phyloP scores from a whole-genome alignment of 148 eudicot genomes.

The Pharnaceum exiguum region DNA sequence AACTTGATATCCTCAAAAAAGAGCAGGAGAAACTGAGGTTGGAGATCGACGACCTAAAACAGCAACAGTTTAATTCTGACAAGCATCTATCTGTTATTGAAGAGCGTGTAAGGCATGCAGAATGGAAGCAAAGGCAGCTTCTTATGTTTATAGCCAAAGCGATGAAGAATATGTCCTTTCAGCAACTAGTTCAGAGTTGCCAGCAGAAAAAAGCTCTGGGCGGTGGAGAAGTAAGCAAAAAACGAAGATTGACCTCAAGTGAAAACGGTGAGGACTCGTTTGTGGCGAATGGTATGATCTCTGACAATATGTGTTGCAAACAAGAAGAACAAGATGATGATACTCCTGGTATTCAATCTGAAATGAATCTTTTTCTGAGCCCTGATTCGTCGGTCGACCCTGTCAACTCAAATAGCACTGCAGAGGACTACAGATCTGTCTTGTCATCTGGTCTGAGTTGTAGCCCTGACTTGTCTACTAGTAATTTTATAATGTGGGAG shows the following conservation, averaged over 20 bases:
- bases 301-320: neutral
- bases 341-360: slow-evolving; percentile 30
- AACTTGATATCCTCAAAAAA: slow-evolving; percentile 40
- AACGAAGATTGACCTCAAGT: slow-evolving; percentile 28
- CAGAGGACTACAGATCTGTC: slow-evolving; percentile 22
- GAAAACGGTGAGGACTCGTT: slow-evolving; percentile 4
- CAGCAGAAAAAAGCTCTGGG: slow-evolving; percentile 29
- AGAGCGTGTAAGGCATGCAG: slow-evolving; percentile 32
- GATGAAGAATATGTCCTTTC: slow-evolving; percentile 35
- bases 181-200: slow-evolving; percentile 31
- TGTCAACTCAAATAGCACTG: no score
- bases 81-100: slow-evolving; percentile 34
- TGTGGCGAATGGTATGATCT: neutral
- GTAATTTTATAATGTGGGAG: slow-evolving; percentile 56
- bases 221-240: slow-evolving; percentile 35
- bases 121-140: slow-evolving; percentile 45
- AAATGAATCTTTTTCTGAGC: slow-evolving; percentile 23
- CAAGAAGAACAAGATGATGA: slow-evolving; percentile 26
- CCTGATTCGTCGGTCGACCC: no score
- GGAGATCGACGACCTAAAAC: slow-evolving; percentile 44
- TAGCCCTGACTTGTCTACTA: slow-evolving; percentile 29
- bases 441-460: slow-evolving; percentile 19
- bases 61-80: slow-evolving; percentile 44
- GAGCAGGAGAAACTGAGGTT: slow-evolving; percentile 35
- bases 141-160: slow-evolving; percentile 45